A percentile compares a stretch with the other conserved stretches of the same genome.
These are phyloP conservation scores for Zasmidium angulare DNA, from an alignment of 2,329 filamentous ascomycete species.

Conservation along the genomic window DNA sequence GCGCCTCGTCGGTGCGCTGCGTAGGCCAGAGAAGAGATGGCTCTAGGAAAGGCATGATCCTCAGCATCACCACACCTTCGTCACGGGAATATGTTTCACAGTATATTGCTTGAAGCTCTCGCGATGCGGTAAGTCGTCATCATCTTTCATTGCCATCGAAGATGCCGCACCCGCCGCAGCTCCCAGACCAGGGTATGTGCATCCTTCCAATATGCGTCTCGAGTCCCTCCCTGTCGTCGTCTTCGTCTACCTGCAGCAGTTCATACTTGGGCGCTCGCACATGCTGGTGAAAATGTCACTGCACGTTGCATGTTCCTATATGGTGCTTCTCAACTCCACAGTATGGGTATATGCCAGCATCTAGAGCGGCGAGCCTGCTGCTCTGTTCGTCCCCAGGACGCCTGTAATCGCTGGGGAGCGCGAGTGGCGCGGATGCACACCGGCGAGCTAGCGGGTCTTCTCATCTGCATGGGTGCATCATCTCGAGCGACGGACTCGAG, in stretches of 20 bases:
- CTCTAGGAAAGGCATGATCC: background rate
- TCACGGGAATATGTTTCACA: background rate
- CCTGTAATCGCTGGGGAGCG: background rate
- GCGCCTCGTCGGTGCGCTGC: background rate
- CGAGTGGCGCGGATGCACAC: background rate
- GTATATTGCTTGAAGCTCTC: background rate
- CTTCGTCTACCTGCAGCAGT: background rate
- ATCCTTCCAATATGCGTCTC: background rate
- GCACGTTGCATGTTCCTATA: background rate
- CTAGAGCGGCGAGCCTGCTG: background rate
- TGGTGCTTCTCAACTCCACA: background rate
- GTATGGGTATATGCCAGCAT: background rate
- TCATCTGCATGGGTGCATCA: conserved; percentile 5
- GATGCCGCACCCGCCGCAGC: background rate
- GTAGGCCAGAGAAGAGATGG: background rate
- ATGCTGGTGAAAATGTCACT: background rate
- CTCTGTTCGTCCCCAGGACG: no score
- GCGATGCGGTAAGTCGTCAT: background rate
- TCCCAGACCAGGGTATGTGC: background rate
- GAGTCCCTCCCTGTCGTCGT: background rate
- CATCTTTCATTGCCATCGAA: background rate
- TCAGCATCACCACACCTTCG: background rate
- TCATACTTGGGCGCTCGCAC: background rate
- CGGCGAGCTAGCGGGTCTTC: background rate
- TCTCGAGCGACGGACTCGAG: no score